Evolutionary conservation across 768 basidiomycete genomes (phyloP), one percentile per base, ranked within the genome.

Genomic region (Serendipita sp.): DNA sequence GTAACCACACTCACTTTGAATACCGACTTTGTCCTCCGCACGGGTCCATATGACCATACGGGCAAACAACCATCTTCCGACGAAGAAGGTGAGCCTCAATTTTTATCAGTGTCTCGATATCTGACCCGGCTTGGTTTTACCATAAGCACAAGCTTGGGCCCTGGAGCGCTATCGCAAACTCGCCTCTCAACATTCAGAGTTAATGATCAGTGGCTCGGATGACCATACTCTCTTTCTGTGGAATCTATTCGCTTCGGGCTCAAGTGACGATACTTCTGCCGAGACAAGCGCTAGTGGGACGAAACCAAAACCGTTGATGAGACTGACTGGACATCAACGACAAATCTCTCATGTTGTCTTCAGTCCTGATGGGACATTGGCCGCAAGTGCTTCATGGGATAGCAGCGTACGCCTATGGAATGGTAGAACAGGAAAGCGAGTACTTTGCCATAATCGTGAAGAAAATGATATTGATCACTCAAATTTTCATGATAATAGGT

Each of bases 181-280:
- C 65, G 79, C 88, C 18, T 76, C 80, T 35, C 79, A 72, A 13
- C 76, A 74, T 0, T 86, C 91, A 10, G 94, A 97, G 73, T 78
- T 91, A 3, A 78, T 95, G 68, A 95, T 97, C 73, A 91, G 93
- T 3, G 94, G 93, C 23, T 97, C 94, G 2, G 94, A 99, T 73
- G 95, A 99, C 73, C 95, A 97, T 74, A 99, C 95, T 0, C 83
- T 97, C 60, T 97, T 94, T 81, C 81, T 99, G 11, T 97, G 93
- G 95, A 88, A 91, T 36, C 77, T 85, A 46, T 88, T 91, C 78
- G 78, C 84, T 18, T 77, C 73, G 51, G 68, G 70, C 41, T 66
- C 73, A n/a, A 23, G 32, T 8, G 28, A 35, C 10, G 66, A 78
- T 34, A 69, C 76, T 51, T 68, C 70, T 36, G 64, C 73, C 7